Evolutionary conservation across 441 rosid species (phyloP), one percentile per base, ranked within the genome.

Genomic region (Manihot esculenta): DNA sequence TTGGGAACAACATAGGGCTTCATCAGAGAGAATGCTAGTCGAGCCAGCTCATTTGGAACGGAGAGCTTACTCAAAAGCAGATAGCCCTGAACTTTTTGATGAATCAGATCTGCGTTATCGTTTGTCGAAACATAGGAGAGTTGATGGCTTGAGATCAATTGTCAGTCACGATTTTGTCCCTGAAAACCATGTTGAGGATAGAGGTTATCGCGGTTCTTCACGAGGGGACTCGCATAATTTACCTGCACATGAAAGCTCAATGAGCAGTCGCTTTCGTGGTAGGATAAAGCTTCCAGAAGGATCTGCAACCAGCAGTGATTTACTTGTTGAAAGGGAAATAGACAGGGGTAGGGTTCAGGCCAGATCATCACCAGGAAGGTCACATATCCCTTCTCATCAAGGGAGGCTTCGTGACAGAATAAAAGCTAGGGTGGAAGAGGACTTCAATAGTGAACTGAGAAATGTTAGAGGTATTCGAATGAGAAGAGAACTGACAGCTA

Each of bases 281-380:
- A 87, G 98, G 81, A 81, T 94, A 80, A 92, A 85, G 88, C 92
- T 87, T 81, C 90, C 86, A 2, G 88, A 85, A 64, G 83, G 88
- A 77, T 82, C 83, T 64, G 44, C 76, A 8, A 74, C 66, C 60
- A 85, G 76, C 15, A 72, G 71, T 15, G 94, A 85, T 41, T 38
- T 68, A 57, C 84, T 12, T 62, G 60, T 73, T 44, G 94, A 82
- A 48, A 88, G 86, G 76, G 94, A 84, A 63, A 72, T 61, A 65
- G 91, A 86, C 68, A 75, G 81, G 66, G 88, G 86, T 68, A 84
- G 85, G 76, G 82, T 68, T 56, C 51, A 83, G 78, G 84, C 86
- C 33, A 84, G 81, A 50, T 64, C 74, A 50, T 86, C 88, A 60
- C 90, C 79, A 4, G 84, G 77, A 48, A 79, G 76, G 76, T 71